Conservation (phyloP, 805 yeast species). For the Metschnikowia peoriensis region DNA sequence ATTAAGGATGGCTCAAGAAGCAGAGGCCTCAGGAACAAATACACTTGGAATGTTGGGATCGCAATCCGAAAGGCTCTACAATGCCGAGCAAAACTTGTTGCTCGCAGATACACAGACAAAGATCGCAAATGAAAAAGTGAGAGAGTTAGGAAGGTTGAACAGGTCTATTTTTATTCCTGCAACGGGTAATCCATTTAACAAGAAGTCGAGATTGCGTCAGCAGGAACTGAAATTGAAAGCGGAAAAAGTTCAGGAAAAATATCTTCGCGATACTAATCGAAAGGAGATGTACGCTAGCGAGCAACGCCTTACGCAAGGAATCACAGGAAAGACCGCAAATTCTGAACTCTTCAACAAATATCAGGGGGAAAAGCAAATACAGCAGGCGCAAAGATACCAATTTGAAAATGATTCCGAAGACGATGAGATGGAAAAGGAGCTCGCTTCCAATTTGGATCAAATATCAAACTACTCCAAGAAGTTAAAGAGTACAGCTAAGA, state of each 20-base stretch:
- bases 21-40: slow-evolving; percentile 52
- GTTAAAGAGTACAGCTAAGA: slow-evolving; percentile 67
- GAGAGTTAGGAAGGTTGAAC: slow-evolving; percentile 73
- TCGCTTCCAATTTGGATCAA: slow-evolving; percentile 78
- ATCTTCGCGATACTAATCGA: slow-evolving; percentile 59
- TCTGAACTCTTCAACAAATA: slow-evolving; percentile 45
- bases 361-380: slow-evolving; percentile 50
- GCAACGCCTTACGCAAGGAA: slow-evolving; percentile 63
- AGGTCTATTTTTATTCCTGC: slow-evolving; percentile 82
- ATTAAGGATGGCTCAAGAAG: slow-evolving; percentile 50
- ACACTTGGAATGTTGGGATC: slow-evolving; percentile 90
- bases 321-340: slow-evolving; percentile 41
- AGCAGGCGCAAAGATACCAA: slow-evolving; percentile 67
- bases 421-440: slow-evolving; percentile 86
- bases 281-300: slow-evolving; percentile 61
- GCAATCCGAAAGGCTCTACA: slow-evolving; percentile 84
- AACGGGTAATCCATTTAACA: slow-evolving; percentile 80
- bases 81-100: slow-evolving; percentile 73
- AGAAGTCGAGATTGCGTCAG: slow-evolving; percentile 68
- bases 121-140: slow-evolving; percentile 79
- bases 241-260: slow-evolving; percentile 60
- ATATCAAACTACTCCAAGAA: slow-evolving; percentile 67
- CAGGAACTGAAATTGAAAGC: slow-evolving; percentile 68
- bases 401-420: slow-evolving; percentile 92
- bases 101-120: slow-evolving; percentile 78